Conservation (phyloP, 345 rosid genomes). For the Sisymbrium altissimum region DNA sequence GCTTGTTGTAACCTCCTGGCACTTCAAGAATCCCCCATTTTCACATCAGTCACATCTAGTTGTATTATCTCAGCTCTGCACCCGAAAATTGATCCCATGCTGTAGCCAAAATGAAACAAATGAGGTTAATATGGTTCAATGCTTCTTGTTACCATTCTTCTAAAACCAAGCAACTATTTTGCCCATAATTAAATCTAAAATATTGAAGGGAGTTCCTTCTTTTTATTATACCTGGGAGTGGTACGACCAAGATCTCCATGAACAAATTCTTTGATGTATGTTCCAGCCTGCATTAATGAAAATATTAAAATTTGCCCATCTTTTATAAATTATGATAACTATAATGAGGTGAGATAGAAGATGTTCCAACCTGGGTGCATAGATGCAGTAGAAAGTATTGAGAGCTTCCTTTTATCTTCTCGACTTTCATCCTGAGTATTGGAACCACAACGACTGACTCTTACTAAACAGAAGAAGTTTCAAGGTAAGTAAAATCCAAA, state of each 20-base stretch:
- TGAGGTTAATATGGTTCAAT: background rate
- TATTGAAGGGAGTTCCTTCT: background rate
- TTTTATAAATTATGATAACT: background rate
- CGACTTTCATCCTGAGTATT: slow-evolving; percentile 77
- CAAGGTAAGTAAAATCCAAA: background rate
- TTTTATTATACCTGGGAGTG: slow-evolving; percentile 60
- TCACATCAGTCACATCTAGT: slow-evolving; percentile 89
- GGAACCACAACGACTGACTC: background rate
- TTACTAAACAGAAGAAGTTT: slow-evolving; percentile 15
- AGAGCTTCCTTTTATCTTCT: slow-evolving; percentile 63
- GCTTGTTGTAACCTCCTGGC: background rate
- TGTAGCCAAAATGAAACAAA: slow-evolving; percentile 32
- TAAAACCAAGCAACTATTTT: background rate
- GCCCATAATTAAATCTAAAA: background rate
- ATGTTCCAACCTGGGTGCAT: slow-evolving; percentile 71
- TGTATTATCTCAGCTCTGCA: slow-evolving; percentile 93
- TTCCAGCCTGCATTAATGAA: slow-evolving; percentile 75
- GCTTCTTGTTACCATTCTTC: background rate
- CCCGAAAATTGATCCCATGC: slow-evolving; percentile 76
- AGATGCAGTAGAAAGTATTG: slow-evolving; percentile 86
- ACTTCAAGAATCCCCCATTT: slow-evolving; percentile 68
- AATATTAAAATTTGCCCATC: background rate
- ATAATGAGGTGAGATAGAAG: slow-evolving; percentile 7
- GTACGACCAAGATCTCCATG: slow-evolving; percentile 98
- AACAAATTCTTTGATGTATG: slow-evolving; percentile 93